A percentile compares a stretch with the other conserved stretches of the same genome.
Conservation (phyloP, 495 filamentous ascomycete species). For the Penicillium argentinense region DNA sequence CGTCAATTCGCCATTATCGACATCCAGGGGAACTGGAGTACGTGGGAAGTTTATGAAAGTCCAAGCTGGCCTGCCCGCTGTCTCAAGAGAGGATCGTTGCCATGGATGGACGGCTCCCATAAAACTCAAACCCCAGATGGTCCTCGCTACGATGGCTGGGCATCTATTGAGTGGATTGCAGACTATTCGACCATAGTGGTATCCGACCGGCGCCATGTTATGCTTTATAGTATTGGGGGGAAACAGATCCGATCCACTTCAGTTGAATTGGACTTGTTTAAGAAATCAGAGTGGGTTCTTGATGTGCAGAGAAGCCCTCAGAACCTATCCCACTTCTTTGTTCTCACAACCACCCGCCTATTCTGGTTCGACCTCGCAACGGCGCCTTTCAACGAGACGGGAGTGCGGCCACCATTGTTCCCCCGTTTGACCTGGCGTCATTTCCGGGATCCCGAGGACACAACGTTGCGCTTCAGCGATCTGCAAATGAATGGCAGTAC, state of each 20-base stretch:
- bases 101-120: slow-evolving; percentile 30
- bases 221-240: slow-evolving; percentile 38
- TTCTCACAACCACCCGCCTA: slow-evolving; percentile 53
- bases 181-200: slow-evolving; percentile 47
- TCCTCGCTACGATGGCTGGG: slow-evolving; percentile 50
- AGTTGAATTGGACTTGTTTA: slow-evolving; percentile 38
- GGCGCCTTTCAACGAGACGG: slow-evolving; percentile 2
- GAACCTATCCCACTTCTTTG: slow-evolving; percentile 51
- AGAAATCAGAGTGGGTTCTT: slow-evolving; percentile 53
- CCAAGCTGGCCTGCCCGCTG: slow-evolving; percentile 24
- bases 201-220: slow-evolving; percentile 41
- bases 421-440: slow-evolving; percentile 44
- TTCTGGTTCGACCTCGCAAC: slow-evolving; percentile 38
- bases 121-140: slow-evolving; percentile 17
- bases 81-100: slow-evolving; percentile 29
- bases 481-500: slow-evolving; percentile 32
- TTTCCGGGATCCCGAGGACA: slow-evolving; percentile 47
- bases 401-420: slow-evolving; percentile 14
- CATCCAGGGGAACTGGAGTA: slow-evolving; percentile 67
- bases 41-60: slow-evolving; percentile 63
- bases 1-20: slow-evolving; percentile 74
- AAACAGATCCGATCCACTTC: slow-evolving; percentile 16
- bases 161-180: slow-evolving; percentile 48
- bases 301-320: slow-evolving; percentile 47
- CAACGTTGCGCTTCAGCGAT: slow-evolving; percentile 38